Evolutionary conservation across 1,139 yeast species (phyloP).

Genomic region (Suhomyces coccinellae): DNA sequence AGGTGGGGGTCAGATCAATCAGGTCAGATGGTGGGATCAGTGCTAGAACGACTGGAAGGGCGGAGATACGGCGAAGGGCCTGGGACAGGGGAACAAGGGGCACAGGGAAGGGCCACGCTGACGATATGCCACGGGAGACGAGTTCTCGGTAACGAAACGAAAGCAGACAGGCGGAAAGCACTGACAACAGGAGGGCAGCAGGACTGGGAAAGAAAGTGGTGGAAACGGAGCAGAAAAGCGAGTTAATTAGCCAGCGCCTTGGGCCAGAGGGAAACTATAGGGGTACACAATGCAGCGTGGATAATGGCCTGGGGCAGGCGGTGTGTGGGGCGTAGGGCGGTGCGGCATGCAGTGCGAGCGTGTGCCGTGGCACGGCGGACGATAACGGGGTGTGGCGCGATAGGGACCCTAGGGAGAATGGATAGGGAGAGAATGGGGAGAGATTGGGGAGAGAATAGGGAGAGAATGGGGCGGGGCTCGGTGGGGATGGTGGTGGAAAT

Average conservation of each 20-base stretch:
- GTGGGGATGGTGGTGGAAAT: too few relatives aligned
- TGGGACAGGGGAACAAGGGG: too few relatives aligned
- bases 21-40: too few relatives aligned
- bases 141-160: too few relatives aligned
- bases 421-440: not conserved
- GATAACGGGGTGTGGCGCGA: not conserved
- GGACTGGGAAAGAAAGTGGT: not conserved
- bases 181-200: not conserved
- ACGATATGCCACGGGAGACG: too few relatives aligned
- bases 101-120: too few relatives aligned
- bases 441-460: not conserved
- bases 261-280: not conserved
- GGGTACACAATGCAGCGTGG: not conserved
- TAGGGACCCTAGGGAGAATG: not conserved
- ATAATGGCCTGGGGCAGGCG: too few relatives aligned
- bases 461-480: not conserved
- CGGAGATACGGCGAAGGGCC: too few relatives aligned
- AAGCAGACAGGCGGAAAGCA: not conserved
- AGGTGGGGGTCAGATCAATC: too few relatives aligned
- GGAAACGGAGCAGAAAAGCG: not conserved
- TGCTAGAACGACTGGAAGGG: too few relatives aligned
- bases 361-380: not conserved
- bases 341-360: not conserved
- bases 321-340: not conserved
- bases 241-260: not conserved